Evolutionary conservation across 371 early-diverging fungal species (phyloP), one percentile per base, ranked within the genome.

Genomic region (Mucor irregularis): DNA sequence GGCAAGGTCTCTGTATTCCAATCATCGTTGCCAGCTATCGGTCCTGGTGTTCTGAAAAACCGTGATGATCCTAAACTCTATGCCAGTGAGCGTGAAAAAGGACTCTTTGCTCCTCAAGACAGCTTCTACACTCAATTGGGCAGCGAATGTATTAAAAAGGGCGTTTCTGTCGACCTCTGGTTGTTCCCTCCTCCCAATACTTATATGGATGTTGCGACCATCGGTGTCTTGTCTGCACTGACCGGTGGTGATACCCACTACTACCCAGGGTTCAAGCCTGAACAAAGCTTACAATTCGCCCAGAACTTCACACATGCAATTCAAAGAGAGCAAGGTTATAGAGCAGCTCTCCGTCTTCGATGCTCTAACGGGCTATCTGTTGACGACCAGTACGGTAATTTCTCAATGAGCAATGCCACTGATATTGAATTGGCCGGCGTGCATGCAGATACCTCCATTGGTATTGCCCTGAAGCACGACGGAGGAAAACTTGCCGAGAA

Each of bases 351-450:
- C 69, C 86, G 98, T 34, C 81, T 98, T 14, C 89, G 99, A 30
- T 89, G 90, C 52, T 95, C 96, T 4, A 90, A 93, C 50, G 95
- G 93, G 3, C 1, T 98, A 33, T 81, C 88, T 22, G 78, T 94
- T 3, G 79, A 80, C 2, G 92, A 95, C 31, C 90, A 97, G 58
- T 89, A 87, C 61, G 99, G 99, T 39, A 97, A 97, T 78, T 90
- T 97, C 71, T 83, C 78, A 58, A 94, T 93, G 92, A 87, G 84
- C 40, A 96, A 94, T 76, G 77, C 82, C 13, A 94, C 95, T 2
- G 99, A 98, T 61, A 71, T 97, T 16, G 94, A 96, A 72, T 73
- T 97, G 19, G 95, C 90, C 0, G 92, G 92, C 11, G 77, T 97
- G 22, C 90, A 93, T 64, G 79, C 90, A 37, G 89, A 92, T 50